Base-by-base conservation (phyloP, 495 filamentous ascomycete species). In the Ramalina peruviana region DNA sequence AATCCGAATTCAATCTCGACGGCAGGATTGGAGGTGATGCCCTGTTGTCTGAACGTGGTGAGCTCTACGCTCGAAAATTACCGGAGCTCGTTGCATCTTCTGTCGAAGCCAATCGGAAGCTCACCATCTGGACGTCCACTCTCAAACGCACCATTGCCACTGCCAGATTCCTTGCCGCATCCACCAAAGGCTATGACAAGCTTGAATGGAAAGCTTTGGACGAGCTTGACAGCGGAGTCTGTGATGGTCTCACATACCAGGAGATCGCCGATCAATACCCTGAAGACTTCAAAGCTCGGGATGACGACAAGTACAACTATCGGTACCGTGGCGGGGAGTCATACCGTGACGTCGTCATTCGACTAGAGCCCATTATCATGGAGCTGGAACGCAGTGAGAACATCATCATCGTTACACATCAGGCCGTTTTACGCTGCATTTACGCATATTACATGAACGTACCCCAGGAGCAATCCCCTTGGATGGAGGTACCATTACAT, bases 301-400 rank as follows among this genome's bases (percentile, higher is more conserved):
- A 98, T 62, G 86, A 95, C 50, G 92, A 98, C 67, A 98, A 98
- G 66, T 86, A 96, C 73, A 98, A 98, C 69, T 98, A 98, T 67
- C 88, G 92, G 46, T 98, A 98, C 66, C 84, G 90, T 1, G 92
- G 89, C 53, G 92, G 92, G 15, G 92, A 98, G 67, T 89, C 84
- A 52, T 98, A 98, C 64, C 86, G 92, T 47, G 92, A 98, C 62
- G 90, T 98, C 1, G 92, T 98, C 21, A 96, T 96, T 54, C 85
- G 92, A 1, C 80, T 98, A 0, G 92, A 98, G 60, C 92, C 92
- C 43, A 98, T 98, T 65, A 98, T 98, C 69, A 98, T 98, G 92
- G 92, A 98, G 59, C 71, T 98, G 40, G 92, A 98, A 65, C 79
- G 92, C 49, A 84, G 80, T 57, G 92, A 96, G 63, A 90, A 98